Conservation (phyloP, 495 filamentous ascomycete genomes). For the Astrothelium macrocarpum region DNA sequence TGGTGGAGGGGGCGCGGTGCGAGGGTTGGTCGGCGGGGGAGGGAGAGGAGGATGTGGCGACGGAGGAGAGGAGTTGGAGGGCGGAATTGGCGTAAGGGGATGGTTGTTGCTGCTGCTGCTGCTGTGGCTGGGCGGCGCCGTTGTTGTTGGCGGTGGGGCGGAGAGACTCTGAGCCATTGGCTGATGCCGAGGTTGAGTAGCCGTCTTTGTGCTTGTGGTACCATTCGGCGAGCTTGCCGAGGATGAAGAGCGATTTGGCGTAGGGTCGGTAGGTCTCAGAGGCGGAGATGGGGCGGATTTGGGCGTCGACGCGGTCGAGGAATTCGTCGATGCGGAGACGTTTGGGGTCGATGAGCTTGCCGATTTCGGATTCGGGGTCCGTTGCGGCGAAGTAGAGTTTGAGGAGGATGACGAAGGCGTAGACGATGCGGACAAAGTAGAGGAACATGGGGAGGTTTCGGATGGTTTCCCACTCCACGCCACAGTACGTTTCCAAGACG, state of each 20-base stretch:
- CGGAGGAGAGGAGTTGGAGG: constrained; percentile 17
- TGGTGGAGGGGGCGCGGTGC: background rate
- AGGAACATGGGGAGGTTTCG: constrained; percentile 68
- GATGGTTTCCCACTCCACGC: constrained; percentile 50
- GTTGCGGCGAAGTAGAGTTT: constrained; percentile 77
- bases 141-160: background rate
- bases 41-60: constrained; percentile 12
- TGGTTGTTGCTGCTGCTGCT: constrained; percentile 4
- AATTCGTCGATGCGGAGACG: constrained; percentile 68
- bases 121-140: background rate
- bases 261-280: constrained; percentile 59
- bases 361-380: constrained; percentile 56
- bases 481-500: constrained; percentile 60
- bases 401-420: constrained; percentile 76
- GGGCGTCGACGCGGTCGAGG: constrained; percentile 54
- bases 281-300: constrained; percentile 55
- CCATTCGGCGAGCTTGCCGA: constrained; percentile 64
- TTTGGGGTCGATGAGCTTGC: constrained; percentile 64
- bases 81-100: constrained; percentile 4
- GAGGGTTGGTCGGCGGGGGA: too few species aligned
- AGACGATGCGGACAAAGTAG: constrained; percentile 67
- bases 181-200: background rate
- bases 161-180: background rate
- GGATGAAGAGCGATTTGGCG: constrained; percentile 65
- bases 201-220: constrained; percentile 46